Percentiles rank a stretch among this genome's conserved stretches.
Evolutionary conservation across 768 basidiomycete species (phyloP).

Genomic region (Pleurotus sapidus): DNA sequence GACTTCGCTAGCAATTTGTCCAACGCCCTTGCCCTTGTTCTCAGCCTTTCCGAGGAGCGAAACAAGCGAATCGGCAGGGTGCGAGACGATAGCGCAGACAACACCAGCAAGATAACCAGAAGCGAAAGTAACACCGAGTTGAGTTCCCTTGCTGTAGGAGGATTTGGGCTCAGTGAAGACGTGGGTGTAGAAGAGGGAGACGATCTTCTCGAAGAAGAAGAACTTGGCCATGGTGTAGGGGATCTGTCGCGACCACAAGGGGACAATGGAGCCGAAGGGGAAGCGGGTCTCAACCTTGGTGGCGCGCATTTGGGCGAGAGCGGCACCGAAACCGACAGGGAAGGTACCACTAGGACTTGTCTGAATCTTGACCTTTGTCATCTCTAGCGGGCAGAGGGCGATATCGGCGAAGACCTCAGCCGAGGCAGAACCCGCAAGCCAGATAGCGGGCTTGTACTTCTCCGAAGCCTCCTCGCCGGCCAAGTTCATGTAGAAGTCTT

Average conservation of each 20-base stretch:
- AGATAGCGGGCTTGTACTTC: constrained; percentile 87
- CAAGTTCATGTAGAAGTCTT: constrained; percentile 87
- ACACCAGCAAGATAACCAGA: constrained; percentile 96
- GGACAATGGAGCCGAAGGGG: constrained; percentile 83
- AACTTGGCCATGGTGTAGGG: constrained; percentile 99
- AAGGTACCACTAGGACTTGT: constrained; percentile 74
- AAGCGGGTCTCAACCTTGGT: constrained; percentile 72
- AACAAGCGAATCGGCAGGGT: constrained; percentile 92
- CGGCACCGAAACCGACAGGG: constrained; percentile 72
- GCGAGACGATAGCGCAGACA: constrained; percentile 93
- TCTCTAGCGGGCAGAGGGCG: constrained; percentile 93
- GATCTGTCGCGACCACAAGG: constrained; percentile 90
- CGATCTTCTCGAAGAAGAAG: constrained; percentile 92
- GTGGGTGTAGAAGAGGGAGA: constrained; percentile 83
- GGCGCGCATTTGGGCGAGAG: constrained; percentile 65
- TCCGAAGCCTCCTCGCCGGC: constrained; percentile 79
- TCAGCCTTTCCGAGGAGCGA: constrained; percentile 89
- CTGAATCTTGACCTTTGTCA: constrained; percentile 92
- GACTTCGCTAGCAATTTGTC: constrained; percentile 68
- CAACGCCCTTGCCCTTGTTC: constrained; percentile 80
- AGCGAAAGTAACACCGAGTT: constrained; percentile 85
- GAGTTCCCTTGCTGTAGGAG: constrained; percentile 74
- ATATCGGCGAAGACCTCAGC: constrained; percentile 96
- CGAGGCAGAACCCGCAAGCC: constrained; percentile 91
- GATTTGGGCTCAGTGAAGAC: constrained; percentile 82